Base-by-base conservation (phyloP, 768 basidiomycete genomes). In the Termitomyces sp. region DNA sequence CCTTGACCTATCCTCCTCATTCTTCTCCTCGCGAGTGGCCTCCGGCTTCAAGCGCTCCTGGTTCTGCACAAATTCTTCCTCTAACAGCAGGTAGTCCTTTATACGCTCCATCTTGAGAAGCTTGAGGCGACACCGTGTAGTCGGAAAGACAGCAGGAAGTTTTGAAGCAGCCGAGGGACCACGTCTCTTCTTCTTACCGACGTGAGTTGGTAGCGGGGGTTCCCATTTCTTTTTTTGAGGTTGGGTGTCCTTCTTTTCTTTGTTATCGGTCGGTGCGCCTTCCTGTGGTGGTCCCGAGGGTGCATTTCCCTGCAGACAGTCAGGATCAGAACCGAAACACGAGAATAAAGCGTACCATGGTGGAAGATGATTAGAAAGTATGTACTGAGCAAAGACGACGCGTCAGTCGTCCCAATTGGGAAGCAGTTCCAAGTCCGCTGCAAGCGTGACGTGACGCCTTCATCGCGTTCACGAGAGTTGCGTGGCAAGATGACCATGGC, bases 61-160 rank as follows among this genome's bases (percentile, higher is more conserved):
- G 65, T 95, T 96, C 72, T 84, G 82, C 56, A 96, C 85, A 64
- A 94, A 96, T 72, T 96, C 94, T 68, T 96, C 91, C 75, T 98
- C 97, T 61, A 99, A 80, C 37, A 98, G 78, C 52, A 99, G 75
- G 70, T 98, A 98, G 70, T 99, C 97, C 74, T 99, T 97, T 74
- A 98, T 97, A 59, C 97, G 89, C 70, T 99, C 96, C 80, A 88
- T 82, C 81, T 98, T 98, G 58, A 98, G 83, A 54, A 98, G 82
- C 67, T 93, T 93, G 51, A 99, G 83, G 58, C 91, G 88, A 76
- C 96, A 99, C 54, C 97, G 87, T 19, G 94, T 97, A 28, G 91
- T 96, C 9, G 97, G 97, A 70, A 80, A 94, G 7, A 99, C 89
- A 11, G 94, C 79, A 19, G 96, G 96, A 3, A 99, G 85, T 69